Base-by-base conservation (phyloP, 495 filamentous ascomycete genomes). In the Penicillium salamii region DNA sequence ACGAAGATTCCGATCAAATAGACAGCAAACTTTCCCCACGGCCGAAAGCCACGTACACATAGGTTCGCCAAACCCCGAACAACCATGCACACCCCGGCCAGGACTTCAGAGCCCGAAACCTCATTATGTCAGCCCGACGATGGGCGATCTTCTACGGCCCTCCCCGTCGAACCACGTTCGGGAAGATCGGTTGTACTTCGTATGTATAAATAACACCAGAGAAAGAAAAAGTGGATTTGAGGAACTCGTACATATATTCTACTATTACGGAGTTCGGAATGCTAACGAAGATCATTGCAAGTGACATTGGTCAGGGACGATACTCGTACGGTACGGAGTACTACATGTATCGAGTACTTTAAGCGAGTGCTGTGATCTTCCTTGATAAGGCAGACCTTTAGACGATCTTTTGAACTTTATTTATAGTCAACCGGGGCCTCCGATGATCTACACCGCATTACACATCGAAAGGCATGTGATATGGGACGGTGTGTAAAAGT, bases 341-440 rank as follows among this genome's bases (percentile, higher is more conserved):
- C n/a, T n/a, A n/a, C n/a, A n/a, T n/a, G n/a, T n/a, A n/a, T n/a
- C n/a, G n/a, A 23, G 36, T 12, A 8, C 26, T 26, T 26, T 32
- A 32, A 33, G 26, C 26, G 26, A 46, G 9, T 29, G 23, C n/a
- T 40, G 34, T 48, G 19, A 31, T 36, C 21, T 46, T 6, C 14
- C 43, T 7, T 12, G 1, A 46, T 37, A 37, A 7, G 24, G 12
- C 31, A 39, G 28, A 14, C 13, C 3, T n/a, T 17, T 20, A 5
- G 44, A 7, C 33, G 35, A 48, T 48, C 46, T 36, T 21, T 0
- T 24, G 21, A 35, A 35, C 37, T 49, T 35, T 36, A 18, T 24
- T 23, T 23, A 26, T 36, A 24, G 29, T 26, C 31, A 34, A 13
- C 26, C 42, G 20, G 20, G 19, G 26, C 18, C 36, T 21, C 19